Evolutionary conservation across 441 rosid species (phyloP).

Genomic region (Erodium moschatum): DNA sequence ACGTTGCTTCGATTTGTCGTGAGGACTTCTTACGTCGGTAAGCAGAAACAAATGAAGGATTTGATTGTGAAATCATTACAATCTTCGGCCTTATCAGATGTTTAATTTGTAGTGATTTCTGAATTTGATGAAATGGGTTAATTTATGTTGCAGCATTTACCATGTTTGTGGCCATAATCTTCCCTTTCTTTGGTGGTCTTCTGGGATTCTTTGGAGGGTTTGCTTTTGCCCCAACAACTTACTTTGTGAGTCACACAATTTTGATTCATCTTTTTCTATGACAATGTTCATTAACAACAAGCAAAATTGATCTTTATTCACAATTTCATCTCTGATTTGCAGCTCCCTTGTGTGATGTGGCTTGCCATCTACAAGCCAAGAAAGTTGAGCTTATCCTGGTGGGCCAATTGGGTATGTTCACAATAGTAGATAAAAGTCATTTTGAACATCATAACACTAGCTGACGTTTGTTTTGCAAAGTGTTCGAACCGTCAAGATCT

Average conservation of each 20-base stretch:
- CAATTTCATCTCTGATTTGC: background rate
- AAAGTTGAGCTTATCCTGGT: slow-evolving; percentile 48
- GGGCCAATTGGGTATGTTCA: slow-evolving; percentile 44
- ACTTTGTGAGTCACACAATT: slow-evolving; percentile 36
- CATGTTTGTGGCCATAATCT: slow-evolving; percentile 45
- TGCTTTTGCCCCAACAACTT: slow-evolving; percentile 60
- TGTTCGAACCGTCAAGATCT: too few species aligned
- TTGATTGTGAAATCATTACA: too few species aligned
- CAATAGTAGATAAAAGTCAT: too few species aligned
- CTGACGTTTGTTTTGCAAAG: too few species aligned
- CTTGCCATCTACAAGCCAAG: slow-evolving; percentile 44
- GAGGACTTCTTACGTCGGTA: slow-evolving; percentile 49
- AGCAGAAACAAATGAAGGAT: slow-evolving; percentile 19
- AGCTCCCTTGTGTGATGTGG: slow-evolving; percentile 68
- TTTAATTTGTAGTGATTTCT: too few species aligned
- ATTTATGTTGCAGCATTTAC: slow-evolving; percentile 35
- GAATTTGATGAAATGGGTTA: background rate
- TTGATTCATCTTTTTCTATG: background rate
- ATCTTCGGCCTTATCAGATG: background rate
- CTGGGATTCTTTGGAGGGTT: slow-evolving; percentile 67
- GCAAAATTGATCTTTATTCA: background rate
- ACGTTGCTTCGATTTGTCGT: slow-evolving; percentile 35
- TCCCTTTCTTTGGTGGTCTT: slow-evolving; percentile 64
- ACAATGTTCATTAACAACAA: background rate
- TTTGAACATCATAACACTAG: too few species aligned